These are phyloP conservation scores for Ballota nigra DNA, from an alignment of 257 asterid genomes.

Conservation along the genomic window DNA sequence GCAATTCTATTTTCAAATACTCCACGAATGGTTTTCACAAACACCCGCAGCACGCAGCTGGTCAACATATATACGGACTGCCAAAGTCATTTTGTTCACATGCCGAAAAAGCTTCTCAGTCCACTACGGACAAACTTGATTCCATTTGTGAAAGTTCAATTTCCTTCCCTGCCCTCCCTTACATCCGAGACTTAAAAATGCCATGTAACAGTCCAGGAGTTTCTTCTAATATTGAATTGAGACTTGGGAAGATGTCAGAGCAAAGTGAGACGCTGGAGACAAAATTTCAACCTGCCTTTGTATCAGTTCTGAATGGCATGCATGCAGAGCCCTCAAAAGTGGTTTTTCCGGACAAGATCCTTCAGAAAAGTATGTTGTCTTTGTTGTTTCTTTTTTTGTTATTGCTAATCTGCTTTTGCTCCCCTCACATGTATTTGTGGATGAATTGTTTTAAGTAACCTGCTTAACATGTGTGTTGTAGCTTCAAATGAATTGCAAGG, in stretches of 20 bases:
- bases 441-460: slow-evolving; percentile 16
- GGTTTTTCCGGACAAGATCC: slow-evolving; percentile 30
- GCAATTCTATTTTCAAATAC: slow-evolving; percentile 17
- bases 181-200: slow-evolving; percentile 27
- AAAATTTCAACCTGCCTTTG: slow-evolving; percentile 24
- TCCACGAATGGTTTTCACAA: slow-evolving; percentile 23
- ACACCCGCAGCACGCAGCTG: slow-evolving; percentile 26
- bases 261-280: slow-evolving; percentile 32
- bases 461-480: slow-evolving; percentile 24
- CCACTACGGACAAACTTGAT: slow-evolving; percentile 25
- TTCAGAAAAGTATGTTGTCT: slow-evolving; percentile 28
- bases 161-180: slow-evolving; percentile 25
- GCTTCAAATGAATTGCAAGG: slow-evolving; percentile 33
- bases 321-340: slow-evolving; percentile 21
- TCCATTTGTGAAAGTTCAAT: slow-evolving; percentile 26
- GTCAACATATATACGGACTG: slow-evolving; percentile 24
- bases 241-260: slow-evolving; percentile 52
- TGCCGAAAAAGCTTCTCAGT: slow-evolving; percentile 29
- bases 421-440: slow-evolving; percentile 3
- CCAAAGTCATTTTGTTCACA: slow-evolving; percentile 30
- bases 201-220: slow-evolving; percentile 29
- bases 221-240: slow-evolving; percentile 51
- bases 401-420: neutral
- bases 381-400: slow-evolving; percentile 4
- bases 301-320: slow-evolving; percentile 18